phyloP scores from a whole-genome alignment of 2,329 filamentous ascomycete genomes.

The Verruconis gallopava region DNA sequence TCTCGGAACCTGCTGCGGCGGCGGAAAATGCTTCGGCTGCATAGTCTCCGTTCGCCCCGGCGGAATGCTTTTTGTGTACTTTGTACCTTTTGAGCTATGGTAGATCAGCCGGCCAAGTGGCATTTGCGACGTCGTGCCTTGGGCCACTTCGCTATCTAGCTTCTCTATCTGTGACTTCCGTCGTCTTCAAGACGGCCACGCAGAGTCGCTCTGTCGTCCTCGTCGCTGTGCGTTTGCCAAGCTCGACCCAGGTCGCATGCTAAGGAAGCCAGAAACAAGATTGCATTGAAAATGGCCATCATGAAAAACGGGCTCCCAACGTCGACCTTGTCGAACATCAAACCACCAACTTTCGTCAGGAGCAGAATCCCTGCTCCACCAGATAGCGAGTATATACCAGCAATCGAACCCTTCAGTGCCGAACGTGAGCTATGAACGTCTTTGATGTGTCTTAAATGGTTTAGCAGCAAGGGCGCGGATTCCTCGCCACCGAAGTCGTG shows the following conservation, averaged over 20 bases:
- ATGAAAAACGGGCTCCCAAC: slow-evolving; percentile 81
- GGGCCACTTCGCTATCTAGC: background rate
- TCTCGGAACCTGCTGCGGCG: background rate
- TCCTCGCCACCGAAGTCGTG: slow-evolving; percentile 3
- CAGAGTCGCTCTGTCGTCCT: no score
- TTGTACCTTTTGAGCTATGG: no score
- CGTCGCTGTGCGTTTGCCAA: background rate
- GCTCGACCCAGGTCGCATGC: slow-evolving; percentile 3
- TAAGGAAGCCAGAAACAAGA: slow-evolving; percentile 31
- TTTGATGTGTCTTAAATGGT: slow-evolving; percentile 3
- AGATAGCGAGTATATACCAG: slow-evolving; percentile 83
- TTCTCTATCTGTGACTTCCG: no score
- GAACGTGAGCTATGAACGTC: background rate
- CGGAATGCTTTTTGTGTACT: background rate
- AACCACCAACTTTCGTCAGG: slow-evolving; percentile 81
- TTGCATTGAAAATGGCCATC: slow-evolving; percentile 77
- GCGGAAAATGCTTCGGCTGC: background rate
- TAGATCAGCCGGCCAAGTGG: background rate
- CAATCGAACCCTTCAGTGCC: slow-evolving; percentile 80
- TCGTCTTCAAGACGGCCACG: no score
- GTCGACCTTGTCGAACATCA: slow-evolving; percentile 65
- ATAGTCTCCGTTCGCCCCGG: background rate
- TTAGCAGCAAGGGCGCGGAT: slow-evolving; percentile 1
- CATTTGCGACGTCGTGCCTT: background rate
- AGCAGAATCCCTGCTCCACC: slow-evolving; percentile 83